phyloP scores from a whole-genome alignment of 2,329 filamentous ascomycete species.

The Aureobasidium sp. region DNA sequence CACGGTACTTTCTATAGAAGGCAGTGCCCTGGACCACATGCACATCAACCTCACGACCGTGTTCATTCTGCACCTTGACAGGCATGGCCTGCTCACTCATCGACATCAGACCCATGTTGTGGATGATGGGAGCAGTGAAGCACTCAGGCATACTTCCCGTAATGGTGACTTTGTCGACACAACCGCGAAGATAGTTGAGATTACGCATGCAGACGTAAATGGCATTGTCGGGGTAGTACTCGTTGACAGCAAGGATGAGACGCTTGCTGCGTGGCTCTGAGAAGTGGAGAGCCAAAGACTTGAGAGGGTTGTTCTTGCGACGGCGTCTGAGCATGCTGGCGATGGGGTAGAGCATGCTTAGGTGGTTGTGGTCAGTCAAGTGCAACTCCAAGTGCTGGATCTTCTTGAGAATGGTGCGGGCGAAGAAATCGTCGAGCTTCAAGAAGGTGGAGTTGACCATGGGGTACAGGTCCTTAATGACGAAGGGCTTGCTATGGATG shows the following conservation, averaged over 20 bases:
- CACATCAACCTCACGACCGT: background rate
- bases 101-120: background rate
- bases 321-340: background rate
- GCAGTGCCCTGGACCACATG: background rate
- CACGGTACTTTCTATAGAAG: background rate
- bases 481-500: conserved; percentile 27
- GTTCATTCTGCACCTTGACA: background rate
- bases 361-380: conserved; percentile 25
- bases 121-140: background rate
- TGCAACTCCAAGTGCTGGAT: conserved; percentile 22
- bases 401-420: conserved; percentile 19
- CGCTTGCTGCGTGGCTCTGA: conserved; percentile 19
- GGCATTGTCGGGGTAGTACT: conserved; percentile 23
- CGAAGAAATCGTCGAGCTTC: conserved; percentile 21
- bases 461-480: conserved; percentile 21
- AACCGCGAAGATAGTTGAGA: conserved; percentile 21
- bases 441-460: conserved; percentile 18
- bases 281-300: conserved; percentile 21
- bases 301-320: conserved; percentile 18
- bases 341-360: conserved; percentile 14
- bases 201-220: conserved; percentile 21
- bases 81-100: background rate
- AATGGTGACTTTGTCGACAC: conserved; percentile 21
- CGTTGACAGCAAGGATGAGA: conserved; percentile 12
- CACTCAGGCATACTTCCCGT: conserved; percentile 22